These are phyloP conservation scores for Seiridium cupressi DNA, from an alignment of 2,329 filamentous ascomycete genomes.

Conservation along the genomic window DNA sequence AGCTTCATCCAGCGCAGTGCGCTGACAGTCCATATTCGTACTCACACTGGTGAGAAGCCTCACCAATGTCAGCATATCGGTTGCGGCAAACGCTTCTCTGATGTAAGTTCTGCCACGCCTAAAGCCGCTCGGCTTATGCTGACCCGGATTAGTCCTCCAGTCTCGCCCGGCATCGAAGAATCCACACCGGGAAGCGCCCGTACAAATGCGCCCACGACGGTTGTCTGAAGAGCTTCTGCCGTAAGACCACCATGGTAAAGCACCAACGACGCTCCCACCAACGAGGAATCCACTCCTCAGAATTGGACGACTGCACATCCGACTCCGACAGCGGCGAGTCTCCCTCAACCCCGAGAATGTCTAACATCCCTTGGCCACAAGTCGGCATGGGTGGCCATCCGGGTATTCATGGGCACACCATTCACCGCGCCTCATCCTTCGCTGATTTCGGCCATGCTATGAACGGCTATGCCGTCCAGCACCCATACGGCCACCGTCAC, in stretches of 20 bases:
- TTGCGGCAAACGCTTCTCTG: conserved; percentile 68
- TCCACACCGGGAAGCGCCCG: conserved; percentile 66
- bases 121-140: background rate
- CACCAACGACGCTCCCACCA: conserved; percentile 63
- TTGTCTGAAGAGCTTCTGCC: conserved; percentile 67
- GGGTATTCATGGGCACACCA: conserved; percentile 33
- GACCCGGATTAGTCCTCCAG: conserved; percentile 54
- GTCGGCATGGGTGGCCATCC: conserved; percentile 37
- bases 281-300: conserved; percentile 54
- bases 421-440: conserved; percentile 55
- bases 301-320: conserved; percentile 54
- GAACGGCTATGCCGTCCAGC: conserved; percentile 40
- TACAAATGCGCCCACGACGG: conserved; percentile 62
- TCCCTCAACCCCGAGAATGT: conserved; percentile 56
- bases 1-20: conserved; percentile 71
- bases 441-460: conserved; percentile 53
- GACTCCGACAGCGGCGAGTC: conserved; percentile 59
- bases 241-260: conserved; percentile 71
- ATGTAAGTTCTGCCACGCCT: conserved; percentile 47
- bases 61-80: conserved; percentile 65
- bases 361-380: conserved; percentile 50
- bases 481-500: conserved; percentile 43
- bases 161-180: conserved; percentile 62
- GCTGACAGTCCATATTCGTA: conserved; percentile 68
- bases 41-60: conserved; percentile 71